phyloP scores from a whole-genome alignment of 805 yeast species.

The Zygotorulaspora sp. region DNA sequence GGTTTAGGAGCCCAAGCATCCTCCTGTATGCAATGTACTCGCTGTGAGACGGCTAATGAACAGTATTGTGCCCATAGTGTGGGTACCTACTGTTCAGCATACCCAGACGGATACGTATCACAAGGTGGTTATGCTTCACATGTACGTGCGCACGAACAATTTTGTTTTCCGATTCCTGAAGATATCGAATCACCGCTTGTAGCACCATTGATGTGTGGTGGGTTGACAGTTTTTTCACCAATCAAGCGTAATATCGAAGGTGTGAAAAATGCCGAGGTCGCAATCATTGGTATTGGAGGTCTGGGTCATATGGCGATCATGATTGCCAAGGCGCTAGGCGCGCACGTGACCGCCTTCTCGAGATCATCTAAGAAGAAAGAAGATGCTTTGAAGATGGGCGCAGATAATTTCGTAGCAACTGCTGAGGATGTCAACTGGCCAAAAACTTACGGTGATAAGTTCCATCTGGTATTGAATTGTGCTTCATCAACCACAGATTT shows the following conservation, averaged over 20 bases:
- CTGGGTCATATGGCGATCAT: constrained; percentile 45
- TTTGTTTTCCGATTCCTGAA: constrained; percentile 48
- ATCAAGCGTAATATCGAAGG: constrained; percentile 29
- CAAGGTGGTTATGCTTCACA: constrained; percentile 28
- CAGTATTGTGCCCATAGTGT: constrained; percentile 48
- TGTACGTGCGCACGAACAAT: constrained; percentile 27
- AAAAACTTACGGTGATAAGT: constrained; percentile 26
- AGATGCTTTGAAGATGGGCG: constrained; percentile 42
- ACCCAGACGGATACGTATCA: constrained; percentile 31
- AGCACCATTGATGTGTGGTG: constrained; percentile 57
- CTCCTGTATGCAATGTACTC: constrained; percentile 57
- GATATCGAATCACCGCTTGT: constrained; percentile 39
- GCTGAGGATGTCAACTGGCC: constrained; percentile 41
- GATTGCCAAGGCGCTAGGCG: constrained; percentile 49
- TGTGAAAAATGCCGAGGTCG: constrained; percentile 39
- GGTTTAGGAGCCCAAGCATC: constrained; percentile 72
- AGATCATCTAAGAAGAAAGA: constrained; percentile 41
- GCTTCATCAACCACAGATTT: constrained; percentile 46
- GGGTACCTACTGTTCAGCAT: constrained; percentile 44
- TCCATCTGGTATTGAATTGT: constrained; percentile 44
- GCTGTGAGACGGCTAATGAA: constrained; percentile 54
- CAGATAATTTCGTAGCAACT: constrained; percentile 46
- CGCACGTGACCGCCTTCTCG: constrained; percentile 47
- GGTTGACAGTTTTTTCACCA: constrained; percentile 52
- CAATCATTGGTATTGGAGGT: constrained; percentile 46